Conservation (phyloP, 768 basidiomycete genomes). For the Rhizopogon salebrosus region DNA sequence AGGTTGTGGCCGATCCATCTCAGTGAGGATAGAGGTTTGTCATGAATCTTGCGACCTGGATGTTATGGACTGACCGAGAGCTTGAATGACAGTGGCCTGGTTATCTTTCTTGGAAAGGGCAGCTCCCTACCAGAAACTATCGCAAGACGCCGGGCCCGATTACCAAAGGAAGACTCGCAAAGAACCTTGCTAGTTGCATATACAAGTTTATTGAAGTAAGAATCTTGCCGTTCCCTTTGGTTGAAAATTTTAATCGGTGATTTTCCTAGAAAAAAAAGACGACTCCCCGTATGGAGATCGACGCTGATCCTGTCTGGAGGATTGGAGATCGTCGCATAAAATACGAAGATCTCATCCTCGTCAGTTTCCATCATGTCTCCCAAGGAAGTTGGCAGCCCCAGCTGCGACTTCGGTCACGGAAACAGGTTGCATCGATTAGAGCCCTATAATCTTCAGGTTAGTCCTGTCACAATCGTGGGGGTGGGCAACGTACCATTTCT, state of each 20-base stretch:
- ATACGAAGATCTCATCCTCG: slow-evolving; percentile 61
- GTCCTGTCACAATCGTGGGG: not conserved
- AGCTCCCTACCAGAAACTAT: slow-evolving; percentile 73
- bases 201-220: slow-evolving; percentile 58
- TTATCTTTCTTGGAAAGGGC: slow-evolving; percentile 63
- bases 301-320: slow-evolving; percentile 49
- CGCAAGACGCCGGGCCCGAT: slow-evolving; percentile 68
- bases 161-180: slow-evolving; percentile 63
- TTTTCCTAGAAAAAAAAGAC: slow-evolving; percentile 47
- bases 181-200: slow-evolving; percentile 64
- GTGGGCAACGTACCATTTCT: not conserved
- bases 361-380: slow-evolving; percentile 74
- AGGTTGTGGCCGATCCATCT: slow-evolving; percentile 66
- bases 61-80: not conserved
- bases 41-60: not conserved
- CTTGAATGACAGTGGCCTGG: slow-evolving; percentile 61
- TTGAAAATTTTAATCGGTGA: not conserved
- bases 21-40: slow-evolving; percentile 63
- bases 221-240: not conserved
- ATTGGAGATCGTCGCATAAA: slow-evolving; percentile 51
- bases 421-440: not conserved
- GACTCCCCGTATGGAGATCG: slow-evolving; percentile 46
- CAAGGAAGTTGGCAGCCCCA: slow-evolving; percentile 78
- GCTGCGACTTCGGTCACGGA: slow-evolving; percentile 36
- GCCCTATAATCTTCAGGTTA: not conserved